Base-by-base conservation (phyloP, 192 early-diverging fungal genomes). In the Podila epicladia region DNA sequence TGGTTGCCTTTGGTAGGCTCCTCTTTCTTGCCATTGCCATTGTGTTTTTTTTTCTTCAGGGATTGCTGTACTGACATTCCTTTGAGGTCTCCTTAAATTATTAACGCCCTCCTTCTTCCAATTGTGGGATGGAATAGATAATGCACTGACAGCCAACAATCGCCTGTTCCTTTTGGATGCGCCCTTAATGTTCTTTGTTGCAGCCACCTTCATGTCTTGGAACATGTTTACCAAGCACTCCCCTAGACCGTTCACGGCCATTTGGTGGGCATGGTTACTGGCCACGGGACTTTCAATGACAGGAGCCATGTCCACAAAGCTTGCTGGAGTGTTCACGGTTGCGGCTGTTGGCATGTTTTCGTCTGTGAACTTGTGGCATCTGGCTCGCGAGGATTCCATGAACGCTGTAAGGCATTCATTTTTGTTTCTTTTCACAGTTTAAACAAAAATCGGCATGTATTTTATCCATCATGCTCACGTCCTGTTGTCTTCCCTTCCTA, bases 91-190 rank as follows among this genome's bases (percentile, higher is more conserved):
- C 41, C 13, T 45, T 12, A 29, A 29, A 29, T 12, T 41, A 12
- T 12, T 12, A 2, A 0, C 41, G 1, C 9, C 12, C 0, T 41
- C 7, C 38, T 13, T 41, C 11, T 11, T 13, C 12, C 2, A 12
- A 1, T 41, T 41, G 3, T 9, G 41, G 41, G 41, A 45, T 45
- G 41, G 4, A 45, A 24, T 75, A 94, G 95, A 98, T 68, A 98
- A 94, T 76, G 89, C 93, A 0, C 83, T 97, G 72, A 89, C 95
- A 49, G 90, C 95, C 15, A 96, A 97, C 82, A 94, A 93, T 48
- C 89, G 97, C n/a, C 77, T 98, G 33, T 94, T 97, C 49, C 85
- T 95, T 26, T 86, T 97, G 32, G 97, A 98, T 83, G 88, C 93
- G n/a, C 93, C 96, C 70, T 82, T 98, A 50, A 87, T 98, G 72